Evolutionary conservation across 1,139 yeast genomes (phyloP).

Genomic region (Casaregolazyma suthepensis): DNA sequence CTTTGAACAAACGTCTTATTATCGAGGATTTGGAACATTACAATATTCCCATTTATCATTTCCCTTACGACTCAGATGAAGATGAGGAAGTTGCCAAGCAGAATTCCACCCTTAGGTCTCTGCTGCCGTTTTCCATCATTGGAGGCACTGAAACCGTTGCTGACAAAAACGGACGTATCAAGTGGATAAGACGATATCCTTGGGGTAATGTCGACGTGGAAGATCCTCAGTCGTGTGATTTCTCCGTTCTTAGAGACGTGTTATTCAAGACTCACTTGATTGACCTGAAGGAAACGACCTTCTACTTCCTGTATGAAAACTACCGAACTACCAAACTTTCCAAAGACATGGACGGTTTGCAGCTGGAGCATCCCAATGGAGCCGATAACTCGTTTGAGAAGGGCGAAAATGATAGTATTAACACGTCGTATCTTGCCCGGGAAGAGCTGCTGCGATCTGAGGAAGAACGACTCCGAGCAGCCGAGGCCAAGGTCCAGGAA

Average conservation of each 20-base stretch:
- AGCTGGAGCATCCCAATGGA: slow-evolving; percentile 6
- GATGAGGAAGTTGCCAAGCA: slow-evolving; percentile 48
- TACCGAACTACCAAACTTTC: slow-evolving; percentile 89
- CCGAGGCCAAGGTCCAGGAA: slow-evolving; percentile 74
- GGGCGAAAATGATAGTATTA: slow-evolving; percentile 18
- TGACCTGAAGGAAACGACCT: slow-evolving; percentile 91
- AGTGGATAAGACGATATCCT: slow-evolving; percentile 71
- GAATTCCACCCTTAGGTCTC: slow-evolving; percentile 62
- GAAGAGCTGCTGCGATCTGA: slow-evolving; percentile 39
- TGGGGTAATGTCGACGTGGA: slow-evolving; percentile 92
- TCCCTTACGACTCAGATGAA: slow-evolving; percentile 46
- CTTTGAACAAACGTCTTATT: slow-evolving; percentile 58
- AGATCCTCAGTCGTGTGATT: slow-evolving; percentile 76
- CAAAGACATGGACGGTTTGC: slow-evolving; percentile 16
- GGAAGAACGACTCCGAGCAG: slow-evolving; percentile 35
- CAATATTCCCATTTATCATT: slow-evolving; percentile 80
- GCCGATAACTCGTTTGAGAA: slow-evolving; percentile 3
- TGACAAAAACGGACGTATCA: slow-evolving; percentile 38
- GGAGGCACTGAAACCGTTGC: slow-evolving; percentile 57
- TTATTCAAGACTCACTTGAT: slow-evolving; percentile 80
- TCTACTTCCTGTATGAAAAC: slow-evolving; percentile 85
- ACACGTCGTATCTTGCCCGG: slow-evolving; percentile 27
- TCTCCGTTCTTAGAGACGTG: slow-evolving; percentile 70
- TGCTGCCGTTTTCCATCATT: slow-evolving; percentile 83
- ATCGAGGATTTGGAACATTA: slow-evolving; percentile 74